Evolutionary conservation across 495 filamentous ascomycete species (phyloP).

Genomic region (Hyaloscypha variabilis): DNA sequence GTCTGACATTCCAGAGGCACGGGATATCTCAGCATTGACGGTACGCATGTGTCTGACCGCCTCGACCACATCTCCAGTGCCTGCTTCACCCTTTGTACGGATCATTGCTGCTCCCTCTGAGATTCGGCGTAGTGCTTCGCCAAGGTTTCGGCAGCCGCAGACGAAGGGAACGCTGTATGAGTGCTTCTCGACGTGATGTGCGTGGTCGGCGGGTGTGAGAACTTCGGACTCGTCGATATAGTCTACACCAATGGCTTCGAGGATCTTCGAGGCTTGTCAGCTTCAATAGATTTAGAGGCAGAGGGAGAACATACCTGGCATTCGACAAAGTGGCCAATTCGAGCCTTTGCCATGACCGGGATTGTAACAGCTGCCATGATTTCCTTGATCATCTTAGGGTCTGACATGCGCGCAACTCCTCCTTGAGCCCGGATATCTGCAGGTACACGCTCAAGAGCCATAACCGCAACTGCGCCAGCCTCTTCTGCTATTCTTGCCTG

Average conservation of each 20-base stretch:
- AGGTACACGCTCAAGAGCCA: constrained; percentile 97
- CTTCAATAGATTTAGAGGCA: neutral
- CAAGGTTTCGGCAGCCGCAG: constrained; percentile 93
- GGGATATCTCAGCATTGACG: constrained; percentile 81
- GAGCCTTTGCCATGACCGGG: constrained; percentile 98
- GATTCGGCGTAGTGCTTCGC: constrained; percentile 91
- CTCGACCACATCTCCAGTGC: constrained; percentile 97
- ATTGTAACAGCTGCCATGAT: constrained; percentile 98
- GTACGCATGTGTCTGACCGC: constrained; percentile 96
- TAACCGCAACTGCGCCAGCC: constrained; percentile 93
- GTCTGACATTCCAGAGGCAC: constrained; percentile 63
- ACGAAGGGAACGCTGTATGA: constrained; percentile 88
- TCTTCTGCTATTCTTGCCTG: constrained; percentile 95
- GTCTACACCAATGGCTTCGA: constrained; percentile 92
- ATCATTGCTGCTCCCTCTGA: constrained; percentile 98
- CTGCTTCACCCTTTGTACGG: constrained; percentile 96
- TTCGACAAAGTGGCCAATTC: constrained; percentile 97
- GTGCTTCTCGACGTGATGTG: constrained; percentile 90
- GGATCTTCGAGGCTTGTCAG: constrained; percentile 60
- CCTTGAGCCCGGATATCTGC: constrained; percentile 93
- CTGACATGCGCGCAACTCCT: constrained; percentile 96
- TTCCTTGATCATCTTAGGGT: constrained; percentile 92
- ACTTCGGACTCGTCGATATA: constrained; percentile 99
- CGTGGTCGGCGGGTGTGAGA: constrained; percentile 88
- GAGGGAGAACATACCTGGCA: constrained; percentile 64